These are phyloP conservation scores for Apiotrichum veenhuisii DNA, from an alignment of 1,284 basidiomycete genomes.

Conservation along the genomic window DNA sequence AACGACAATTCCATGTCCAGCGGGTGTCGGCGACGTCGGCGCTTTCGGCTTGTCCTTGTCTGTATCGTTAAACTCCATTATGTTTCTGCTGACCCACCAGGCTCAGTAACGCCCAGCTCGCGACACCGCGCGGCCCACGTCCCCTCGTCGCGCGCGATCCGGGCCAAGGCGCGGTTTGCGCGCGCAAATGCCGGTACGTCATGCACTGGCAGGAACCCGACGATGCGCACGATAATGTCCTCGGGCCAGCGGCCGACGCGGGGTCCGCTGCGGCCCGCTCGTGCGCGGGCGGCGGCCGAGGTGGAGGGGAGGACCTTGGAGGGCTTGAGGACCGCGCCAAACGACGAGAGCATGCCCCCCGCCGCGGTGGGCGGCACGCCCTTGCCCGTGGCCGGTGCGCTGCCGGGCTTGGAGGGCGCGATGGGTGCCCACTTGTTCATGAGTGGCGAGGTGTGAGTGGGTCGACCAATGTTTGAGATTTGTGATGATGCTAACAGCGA, in stretches of 20 bases:
- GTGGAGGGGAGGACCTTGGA: conserved; percentile 52
- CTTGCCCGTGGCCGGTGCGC: conserved; percentile 25
- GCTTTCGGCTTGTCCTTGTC: conserved; percentile 7
- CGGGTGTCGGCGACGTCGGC: background rate
- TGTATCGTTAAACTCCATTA: too few species aligned
- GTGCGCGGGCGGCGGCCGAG: conserved; percentile 19
- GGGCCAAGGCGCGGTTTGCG: conserved; percentile 61
- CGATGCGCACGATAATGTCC: conserved; percentile 68
- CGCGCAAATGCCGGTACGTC: conserved; percentile 72
- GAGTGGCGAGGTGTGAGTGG: too few species aligned
- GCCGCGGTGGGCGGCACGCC: conserved; percentile 27
- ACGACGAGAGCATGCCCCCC: conserved; percentile 63
- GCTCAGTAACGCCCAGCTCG: conserved; percentile 54
- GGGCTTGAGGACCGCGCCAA: conserved; percentile 43
- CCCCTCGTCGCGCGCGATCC: conserved; percentile 64
- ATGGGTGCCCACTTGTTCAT: conserved; percentile 47
- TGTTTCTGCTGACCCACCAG: conserved; percentile 18
- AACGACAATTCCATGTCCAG: background rate
- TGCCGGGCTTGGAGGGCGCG: conserved; percentile 49
- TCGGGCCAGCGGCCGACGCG: conserved; percentile 73
- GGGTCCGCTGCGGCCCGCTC: conserved; percentile 34
- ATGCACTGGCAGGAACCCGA: conserved; percentile 67
- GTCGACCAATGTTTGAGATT: too few species aligned
- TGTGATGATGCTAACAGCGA: too few species aligned
- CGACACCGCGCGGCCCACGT: conserved; percentile 71